Conservation (phyloP, 345 rosid species). For the Turnera subulata region DNA sequence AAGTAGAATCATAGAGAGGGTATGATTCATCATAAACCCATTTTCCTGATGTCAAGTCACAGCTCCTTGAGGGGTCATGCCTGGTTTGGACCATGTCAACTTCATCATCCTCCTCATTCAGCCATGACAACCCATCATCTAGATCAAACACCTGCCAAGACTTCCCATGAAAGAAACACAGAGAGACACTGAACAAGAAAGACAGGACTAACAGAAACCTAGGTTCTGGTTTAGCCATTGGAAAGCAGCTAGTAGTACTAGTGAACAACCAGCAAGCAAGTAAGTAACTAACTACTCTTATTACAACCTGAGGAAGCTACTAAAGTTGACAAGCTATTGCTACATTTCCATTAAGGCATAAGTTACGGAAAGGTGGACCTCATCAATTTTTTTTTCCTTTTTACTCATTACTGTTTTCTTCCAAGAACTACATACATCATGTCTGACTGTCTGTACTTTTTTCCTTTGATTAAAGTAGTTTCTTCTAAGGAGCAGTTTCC, state of each 20-base stretch:
- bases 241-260: slow-evolving; percentile 7
- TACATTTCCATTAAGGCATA: slow-evolving; percentile 8
- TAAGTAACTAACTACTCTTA: background rate
- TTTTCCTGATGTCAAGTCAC: slow-evolving; percentile 68
- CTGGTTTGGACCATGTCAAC: slow-evolving; percentile 40
- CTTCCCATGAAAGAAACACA: slow-evolving; percentile 25
- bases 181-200: slow-evolving; percentile 1
- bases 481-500: background rate
- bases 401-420: background rate
- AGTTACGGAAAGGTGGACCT: slow-evolving; percentile 15
- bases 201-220: slow-evolving; percentile 4
- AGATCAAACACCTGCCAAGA: slow-evolving; percentile 27
- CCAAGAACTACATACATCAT: no score
- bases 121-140: slow-evolving; percentile 20
- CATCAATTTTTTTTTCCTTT: background rate
- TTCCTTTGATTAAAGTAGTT: no score
- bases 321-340: background rate
- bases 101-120: slow-evolving; percentile 34
- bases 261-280: background rate
- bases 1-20: slow-evolving; percentile 73
- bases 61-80: slow-evolving; percentile 27
- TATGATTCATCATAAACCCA: slow-evolving; percentile 75
- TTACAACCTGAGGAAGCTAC: background rate
- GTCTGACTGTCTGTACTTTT: background rate
- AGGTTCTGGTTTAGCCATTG: slow-evolving; percentile 29